Conservation (phyloP, 1,284 basidiomycete species). For the Naganishia liquefaciens region DNA sequence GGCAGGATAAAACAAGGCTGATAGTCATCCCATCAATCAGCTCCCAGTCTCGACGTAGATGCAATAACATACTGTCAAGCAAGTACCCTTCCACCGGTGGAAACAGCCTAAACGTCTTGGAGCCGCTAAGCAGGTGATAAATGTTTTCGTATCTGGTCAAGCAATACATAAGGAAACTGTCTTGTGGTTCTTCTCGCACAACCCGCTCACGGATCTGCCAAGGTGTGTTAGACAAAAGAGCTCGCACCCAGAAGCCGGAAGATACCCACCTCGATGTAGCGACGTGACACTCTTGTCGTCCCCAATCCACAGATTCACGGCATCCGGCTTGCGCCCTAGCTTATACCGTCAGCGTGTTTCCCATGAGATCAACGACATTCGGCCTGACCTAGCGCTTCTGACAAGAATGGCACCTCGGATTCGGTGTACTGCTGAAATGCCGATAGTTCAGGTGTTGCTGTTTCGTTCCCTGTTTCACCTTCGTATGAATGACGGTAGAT, state of each 20-base stretch:
- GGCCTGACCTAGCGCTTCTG: constrained; percentile 69
- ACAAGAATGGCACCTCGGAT: constrained; percentile 69
- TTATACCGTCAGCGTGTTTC: not conserved
- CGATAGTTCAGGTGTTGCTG: constrained; percentile 64
- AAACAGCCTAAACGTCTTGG: constrained; percentile 79
- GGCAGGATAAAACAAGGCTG: constrained; percentile 69
- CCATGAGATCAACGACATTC: constrained; percentile 18
- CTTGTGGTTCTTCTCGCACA: not conserved
- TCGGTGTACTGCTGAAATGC: constrained; percentile 66
- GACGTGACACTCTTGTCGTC: constrained; percentile 72
- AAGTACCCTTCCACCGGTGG: constrained; percentile 84
- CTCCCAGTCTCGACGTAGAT: constrained; percentile 23
- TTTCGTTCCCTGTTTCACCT: constrained; percentile 43
- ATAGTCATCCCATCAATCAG: constrained; percentile 16
- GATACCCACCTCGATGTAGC: constrained; percentile 71
- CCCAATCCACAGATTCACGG: constrained; percentile 90
- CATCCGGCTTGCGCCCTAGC: constrained; percentile 70
- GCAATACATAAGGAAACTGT: not conserved
- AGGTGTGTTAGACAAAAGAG: too few species aligned
- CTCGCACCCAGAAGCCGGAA: not conserved
- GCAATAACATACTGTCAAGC: constrained; percentile 63
- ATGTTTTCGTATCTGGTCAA: constrained; percentile 77
- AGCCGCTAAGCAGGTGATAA: constrained; percentile 78
- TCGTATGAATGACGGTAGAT: constrained; percentile 57
- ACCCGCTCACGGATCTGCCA: constrained; percentile 18